Conservation (phyloP, 106 monocot genomes). For the Allium fistulosum region DNA sequence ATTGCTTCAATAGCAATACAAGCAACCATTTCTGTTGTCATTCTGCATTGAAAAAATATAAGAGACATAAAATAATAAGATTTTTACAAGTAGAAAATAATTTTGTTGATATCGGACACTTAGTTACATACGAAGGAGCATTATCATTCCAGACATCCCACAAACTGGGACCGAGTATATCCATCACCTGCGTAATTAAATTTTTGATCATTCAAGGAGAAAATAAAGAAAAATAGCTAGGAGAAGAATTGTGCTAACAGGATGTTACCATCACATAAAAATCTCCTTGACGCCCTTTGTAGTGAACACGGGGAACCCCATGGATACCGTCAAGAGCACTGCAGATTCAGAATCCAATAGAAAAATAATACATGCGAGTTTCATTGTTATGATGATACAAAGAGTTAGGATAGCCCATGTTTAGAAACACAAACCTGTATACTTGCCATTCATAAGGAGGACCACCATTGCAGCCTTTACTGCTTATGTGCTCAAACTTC, state of each 20-base stretch:
- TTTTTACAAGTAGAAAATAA: conserved; percentile 1
- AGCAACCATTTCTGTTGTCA: conserved; percentile 68
- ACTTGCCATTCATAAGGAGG: conserved; percentile 93
- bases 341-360: not conserved
- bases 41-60: conserved; percentile 22
- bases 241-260: conserved; percentile 3
- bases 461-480: conserved; percentile 78
- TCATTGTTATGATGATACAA: not conserved
- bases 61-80: not conserved
- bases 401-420: not conserved
- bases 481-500: conserved; percentile 80
- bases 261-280: conserved; percentile 80
- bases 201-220: not conserved
- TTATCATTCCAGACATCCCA: conserved; percentile 91
- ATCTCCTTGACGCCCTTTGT: conserved; percentile 81
- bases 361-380: not conserved
- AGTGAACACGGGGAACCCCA: conserved; percentile 87
- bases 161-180: conserved; percentile 77
- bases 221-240: not conserved
- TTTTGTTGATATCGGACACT: not conserved
- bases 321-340: conserved; percentile 84
- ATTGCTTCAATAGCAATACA: conserved; percentile 71
- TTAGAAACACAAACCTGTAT: conserved; percentile 48
- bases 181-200: conserved; percentile 56
- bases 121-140: conserved; percentile 39